Evolutionary conservation across 768 basidiomycete genomes (phyloP), one percentile per base, ranked within the genome.

Genomic region (Cantharellus anzutake): DNA sequence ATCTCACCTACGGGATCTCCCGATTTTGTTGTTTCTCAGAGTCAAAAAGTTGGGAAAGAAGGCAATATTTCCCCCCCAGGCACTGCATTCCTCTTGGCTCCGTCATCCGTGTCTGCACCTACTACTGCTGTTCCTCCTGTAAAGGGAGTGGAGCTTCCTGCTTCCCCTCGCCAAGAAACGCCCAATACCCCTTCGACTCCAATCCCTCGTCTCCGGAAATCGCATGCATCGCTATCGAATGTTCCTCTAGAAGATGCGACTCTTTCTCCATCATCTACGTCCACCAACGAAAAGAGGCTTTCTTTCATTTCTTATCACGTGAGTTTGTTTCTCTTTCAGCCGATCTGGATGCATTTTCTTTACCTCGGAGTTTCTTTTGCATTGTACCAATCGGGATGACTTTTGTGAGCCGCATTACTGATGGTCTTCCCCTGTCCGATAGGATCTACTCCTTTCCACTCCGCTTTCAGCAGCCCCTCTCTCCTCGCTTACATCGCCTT

Each of bases 271-370:
- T 55, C 52, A 7, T 55, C 52, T 37, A 11, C 52, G 38, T 7
- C 52, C 38, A 55, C 11, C 35, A 37, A 11, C 11, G 7, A 55
- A 11, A 55, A 57, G 5, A 37, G 41, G 38, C 56, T 57, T 39
- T 57, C 56, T 5, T 57, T 57, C 41, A 57, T 57, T 41, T 57
- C 56, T 1, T 57, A 57, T 41, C 56, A 57, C 40, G 56, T 57
- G 41, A 40, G 56, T 57, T 11, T 55, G 7, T 37, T 37, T 55
- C 11, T 37, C 52, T 37, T 37, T 7, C 7, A 55, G 11, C 35
- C 52, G 11, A 37, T 11, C 11, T 11, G 7, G 44, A 48, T 48
- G 11, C 44, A 48, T 48, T 48, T 48, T 11, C 29, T 48, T 11
- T 48, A 29, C 11, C 11, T 11, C 29, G 44, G 11, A 29, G 44